A percentile compares a stretch with the other conserved stretches of the same genome.
phyloP scores from a whole-genome alignment of 495 filamentous ascomycete species.

The Penicillium fimorum region DNA sequence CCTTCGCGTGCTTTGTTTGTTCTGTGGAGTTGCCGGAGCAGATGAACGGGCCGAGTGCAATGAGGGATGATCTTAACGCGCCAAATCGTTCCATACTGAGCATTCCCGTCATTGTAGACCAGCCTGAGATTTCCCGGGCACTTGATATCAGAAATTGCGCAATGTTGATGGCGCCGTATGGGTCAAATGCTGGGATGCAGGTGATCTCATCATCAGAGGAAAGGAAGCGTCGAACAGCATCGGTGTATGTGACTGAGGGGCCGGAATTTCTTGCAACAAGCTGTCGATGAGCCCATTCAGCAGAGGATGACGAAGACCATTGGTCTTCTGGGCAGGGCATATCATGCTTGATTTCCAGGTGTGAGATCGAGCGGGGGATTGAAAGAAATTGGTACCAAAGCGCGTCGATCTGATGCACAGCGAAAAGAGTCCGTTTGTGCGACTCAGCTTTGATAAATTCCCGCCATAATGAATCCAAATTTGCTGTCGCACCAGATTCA shows the following conservation, averaged over 20 bases:
- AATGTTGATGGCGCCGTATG: slow-evolving; percentile 40
- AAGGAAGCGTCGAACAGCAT: slow-evolving; percentile 34
- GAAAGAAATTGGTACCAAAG: slow-evolving; percentile 41
- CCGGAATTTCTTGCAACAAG: slow-evolving; percentile 19
- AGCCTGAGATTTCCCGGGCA: slow-evolving; percentile 39
- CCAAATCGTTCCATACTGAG: slow-evolving; percentile 37
- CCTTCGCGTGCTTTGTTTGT: background rate
- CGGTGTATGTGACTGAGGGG: slow-evolving; percentile 29
- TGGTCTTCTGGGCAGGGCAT: slow-evolving; percentile 32
- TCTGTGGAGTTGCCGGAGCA: slow-evolving; percentile 10
- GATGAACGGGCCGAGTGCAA: slow-evolving; percentile 30
- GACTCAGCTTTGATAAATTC: slow-evolving; percentile 35
- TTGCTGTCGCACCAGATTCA: slow-evolving; percentile 16
- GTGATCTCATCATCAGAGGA: slow-evolving; percentile 23
- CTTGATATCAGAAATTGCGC: slow-evolving; percentile 40
- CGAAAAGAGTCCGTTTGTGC: slow-evolving; percentile 36
- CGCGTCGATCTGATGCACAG: slow-evolving; percentile 40
- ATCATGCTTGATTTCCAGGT: slow-evolving; percentile 40
- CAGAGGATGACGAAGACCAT: slow-evolving; percentile 30
- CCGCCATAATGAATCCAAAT: slow-evolving; percentile 33
- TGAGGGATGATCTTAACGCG: slow-evolving; percentile 31
- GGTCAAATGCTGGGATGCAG: slow-evolving; percentile 30
- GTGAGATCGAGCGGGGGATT: slow-evolving; percentile 35
- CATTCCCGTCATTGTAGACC: slow-evolving; percentile 41
- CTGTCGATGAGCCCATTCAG: slow-evolving; percentile 36